Conservation (phyloP, 1,284 basidiomycete species). For the Ceratobasidium sp. region DNA sequence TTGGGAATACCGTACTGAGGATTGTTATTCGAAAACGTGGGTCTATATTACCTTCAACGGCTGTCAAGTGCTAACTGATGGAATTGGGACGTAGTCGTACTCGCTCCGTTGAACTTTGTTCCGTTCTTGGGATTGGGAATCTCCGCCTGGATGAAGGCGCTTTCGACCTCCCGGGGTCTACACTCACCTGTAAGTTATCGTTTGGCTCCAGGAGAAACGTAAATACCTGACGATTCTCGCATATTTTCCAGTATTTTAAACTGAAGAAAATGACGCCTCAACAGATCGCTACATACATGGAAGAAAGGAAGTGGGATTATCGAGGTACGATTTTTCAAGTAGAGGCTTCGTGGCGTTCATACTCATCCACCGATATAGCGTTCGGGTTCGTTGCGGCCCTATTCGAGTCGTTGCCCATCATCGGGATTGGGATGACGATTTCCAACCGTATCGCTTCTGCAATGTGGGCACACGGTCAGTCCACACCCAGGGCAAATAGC, state of each 20-base stretch:
- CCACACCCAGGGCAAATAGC: slow-evolving; percentile 1
- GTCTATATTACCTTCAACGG: slow-evolving; percentile 48
- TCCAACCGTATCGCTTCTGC: slow-evolving; percentile 90
- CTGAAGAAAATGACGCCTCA: slow-evolving; percentile 81
- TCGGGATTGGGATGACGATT: slow-evolving; percentile 83
- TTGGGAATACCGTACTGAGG: slow-evolving; percentile 65
- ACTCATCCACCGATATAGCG: slow-evolving; percentile 60
- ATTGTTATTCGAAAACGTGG: slow-evolving; percentile 67
- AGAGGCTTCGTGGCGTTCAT: no score
- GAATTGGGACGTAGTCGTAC: slow-evolving; percentile 64
- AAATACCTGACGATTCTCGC: slow-evolving; percentile 8
- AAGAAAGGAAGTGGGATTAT: slow-evolving; percentile 91
- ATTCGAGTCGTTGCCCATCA: slow-evolving; percentile 80
- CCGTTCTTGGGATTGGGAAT: slow-evolving; percentile 78
- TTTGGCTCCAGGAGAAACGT: neutral
- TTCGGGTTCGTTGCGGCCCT: slow-evolving; percentile 87
- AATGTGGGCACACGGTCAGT: slow-evolving; percentile 88
- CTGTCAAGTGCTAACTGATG: slow-evolving; percentile 1
- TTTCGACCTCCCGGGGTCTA: slow-evolving; percentile 77
- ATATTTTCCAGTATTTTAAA: slow-evolving; percentile 74
- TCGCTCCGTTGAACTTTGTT: slow-evolving; percentile 75
- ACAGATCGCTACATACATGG: slow-evolving; percentile 80
- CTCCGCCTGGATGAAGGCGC: slow-evolving; percentile 74
- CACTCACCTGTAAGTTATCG: slow-evolving; percentile 71
- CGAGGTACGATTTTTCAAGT: slow-evolving; percentile 64